phyloP scores from a whole-genome alignment of 2,329 filamentous ascomycete genomes.

The Botrytis fabae region DNA sequence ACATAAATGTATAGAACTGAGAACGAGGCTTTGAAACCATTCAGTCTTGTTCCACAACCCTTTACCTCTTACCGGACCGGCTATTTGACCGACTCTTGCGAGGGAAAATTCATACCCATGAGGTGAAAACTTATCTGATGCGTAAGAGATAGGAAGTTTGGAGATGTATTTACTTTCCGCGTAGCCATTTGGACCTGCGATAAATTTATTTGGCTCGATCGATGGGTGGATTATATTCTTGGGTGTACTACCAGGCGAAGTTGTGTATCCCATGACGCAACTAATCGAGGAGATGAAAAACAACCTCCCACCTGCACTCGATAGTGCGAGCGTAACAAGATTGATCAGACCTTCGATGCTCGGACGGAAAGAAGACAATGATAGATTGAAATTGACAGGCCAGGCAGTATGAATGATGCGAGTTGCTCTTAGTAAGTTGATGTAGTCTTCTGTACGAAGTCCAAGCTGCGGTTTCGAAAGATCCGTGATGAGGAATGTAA shows the following conservation, averaged over 20 bases:
- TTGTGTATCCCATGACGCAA: constrained; percentile 34
- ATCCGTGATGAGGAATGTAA: background rate
- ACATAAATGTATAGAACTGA: constrained; percentile 5
- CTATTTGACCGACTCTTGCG: constrained; percentile 52
- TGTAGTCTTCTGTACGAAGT: constrained; percentile 25
- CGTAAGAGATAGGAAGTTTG: constrained; percentile 45
- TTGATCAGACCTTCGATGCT: constrained; percentile 44
- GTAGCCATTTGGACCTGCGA: constrained; percentile 30
- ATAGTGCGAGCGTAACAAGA: constrained; percentile 38
- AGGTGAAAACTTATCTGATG: constrained; percentile 43
- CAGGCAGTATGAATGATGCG: background rate
- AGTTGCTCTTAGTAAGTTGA: constrained; percentile 42
- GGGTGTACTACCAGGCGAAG: constrained; percentile 32
- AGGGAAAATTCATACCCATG: constrained; percentile 38
- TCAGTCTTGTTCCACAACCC: constrained; percentile 7
- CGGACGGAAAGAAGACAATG: constrained; percentile 40
- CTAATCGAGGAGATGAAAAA: constrained; percentile 39
- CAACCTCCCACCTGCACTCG: constrained; percentile 23
- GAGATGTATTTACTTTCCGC: constrained; percentile 35
- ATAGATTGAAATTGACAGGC: constrained; percentile 26
- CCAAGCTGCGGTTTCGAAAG: background rate
- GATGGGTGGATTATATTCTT: background rate
- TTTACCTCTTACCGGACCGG: constrained; percentile 33
- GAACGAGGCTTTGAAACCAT: constrained; percentile 11
- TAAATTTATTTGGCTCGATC: constrained; percentile 5